Evolutionary conservation across 2,329 filamentous ascomycete species (phyloP), one percentile per base, ranked within the genome.

Genomic region (Trichoderma arundinaceum): DNA sequence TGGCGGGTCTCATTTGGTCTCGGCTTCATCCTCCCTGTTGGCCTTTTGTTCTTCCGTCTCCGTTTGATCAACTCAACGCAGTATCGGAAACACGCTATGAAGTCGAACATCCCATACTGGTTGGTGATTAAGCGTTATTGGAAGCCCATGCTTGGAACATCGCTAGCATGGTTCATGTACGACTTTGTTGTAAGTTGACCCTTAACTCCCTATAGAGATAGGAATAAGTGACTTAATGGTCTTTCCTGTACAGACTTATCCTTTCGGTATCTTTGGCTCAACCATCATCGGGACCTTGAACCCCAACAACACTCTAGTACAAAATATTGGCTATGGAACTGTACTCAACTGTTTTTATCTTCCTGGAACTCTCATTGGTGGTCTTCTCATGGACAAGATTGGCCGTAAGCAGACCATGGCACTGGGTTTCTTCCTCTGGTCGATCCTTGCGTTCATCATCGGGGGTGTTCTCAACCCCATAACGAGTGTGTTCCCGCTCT

Each of bases 11-110:
- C 64, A 53, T 72, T 72, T 15, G 71, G 71, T 7, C 38, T 72
- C 4, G 71, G 71, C 7, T 58, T 72, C 32, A 54, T 69, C 7
- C 51, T 64, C 7, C 61, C 61, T 4, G 73, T 87, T 3, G 77
- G 78, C 1, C 77, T 87, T 15, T 82, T 86, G 58, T 84, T 84
- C 71, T 84, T 86, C 66, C 82, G 85, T 10, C 72, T 87, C 41
- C 82, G 77, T 49, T 80, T 83, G 69, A 73, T 81, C 59, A 84
- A 81, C 74, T 86, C 76, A 57, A 86, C 75, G 82, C 72, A 73
- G 41, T 74, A 73, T 57, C 54, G 65, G 32, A 73, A 71, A 12
- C 71, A 73, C 17, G 72, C 72, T 6, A 73, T 74, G 48, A 70
- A 73, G 59, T 49, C 56, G 15, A 57, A 72, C 17, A 68, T 73